Conservation (phyloP, 2,329 filamentous ascomycete species). For the Aureobasidium lini region DNA sequence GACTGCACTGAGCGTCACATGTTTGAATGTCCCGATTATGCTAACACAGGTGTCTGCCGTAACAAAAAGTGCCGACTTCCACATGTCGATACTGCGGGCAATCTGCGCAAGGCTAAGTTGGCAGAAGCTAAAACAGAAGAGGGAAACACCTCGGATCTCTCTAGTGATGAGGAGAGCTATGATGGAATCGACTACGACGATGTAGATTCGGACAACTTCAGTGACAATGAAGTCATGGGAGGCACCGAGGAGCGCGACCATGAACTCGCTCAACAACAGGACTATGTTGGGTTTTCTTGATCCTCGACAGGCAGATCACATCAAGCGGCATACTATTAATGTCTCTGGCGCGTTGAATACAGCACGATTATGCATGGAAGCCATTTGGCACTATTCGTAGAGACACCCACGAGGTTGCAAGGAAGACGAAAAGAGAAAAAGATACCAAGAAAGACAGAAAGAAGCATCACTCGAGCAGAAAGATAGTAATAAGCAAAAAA, state of each 20-base stretch:
- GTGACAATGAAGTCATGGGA: slow-evolving; percentile 35
- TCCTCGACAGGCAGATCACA: not conserved
- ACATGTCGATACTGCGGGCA: slow-evolving; percentile 81
- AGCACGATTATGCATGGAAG: not conserved
- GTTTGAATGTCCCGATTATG: slow-evolving; percentile 90
- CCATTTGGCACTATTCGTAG: not conserved
- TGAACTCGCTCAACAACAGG: slow-evolving; percentile 46
- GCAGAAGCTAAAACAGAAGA: slow-evolving; percentile 29
- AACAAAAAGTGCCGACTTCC: slow-evolving; percentile 68
- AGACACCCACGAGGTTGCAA: not conserved
- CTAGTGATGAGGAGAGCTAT: slow-evolving; percentile 68
- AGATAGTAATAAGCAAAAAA: not conserved
- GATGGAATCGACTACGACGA: slow-evolving; percentile 63
- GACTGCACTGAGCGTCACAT: slow-evolving; percentile 77
- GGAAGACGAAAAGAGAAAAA: not conserved
- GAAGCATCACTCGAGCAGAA: not conserved
- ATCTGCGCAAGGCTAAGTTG: slow-evolving; percentile 55
- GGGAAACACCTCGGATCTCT: slow-evolving; percentile 48
- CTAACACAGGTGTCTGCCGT: slow-evolving; percentile 79
- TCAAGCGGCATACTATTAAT: not conserved
- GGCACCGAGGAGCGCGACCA: slow-evolving; percentile 32
- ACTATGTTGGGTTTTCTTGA: slow-evolving; percentile 43
- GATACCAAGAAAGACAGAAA: not conserved
- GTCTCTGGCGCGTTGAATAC: not conserved
- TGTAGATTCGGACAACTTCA: slow-evolving; percentile 60